Base-by-base conservation (phyloP, 805 yeast species). In the Teunomyces funiuensis region DNA sequence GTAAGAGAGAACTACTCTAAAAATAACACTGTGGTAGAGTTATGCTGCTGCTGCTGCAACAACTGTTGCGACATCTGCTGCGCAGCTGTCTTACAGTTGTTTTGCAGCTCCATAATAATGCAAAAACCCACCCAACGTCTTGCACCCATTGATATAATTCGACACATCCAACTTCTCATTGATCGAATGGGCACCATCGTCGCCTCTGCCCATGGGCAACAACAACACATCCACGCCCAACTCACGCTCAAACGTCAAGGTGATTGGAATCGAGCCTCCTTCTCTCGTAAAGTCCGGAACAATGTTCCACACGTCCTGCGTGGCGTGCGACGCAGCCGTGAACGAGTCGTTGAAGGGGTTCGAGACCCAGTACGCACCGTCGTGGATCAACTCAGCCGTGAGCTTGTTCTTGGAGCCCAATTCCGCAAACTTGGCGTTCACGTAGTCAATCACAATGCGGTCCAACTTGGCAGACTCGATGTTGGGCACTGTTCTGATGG, bases 251-350 rank as follows among this genome's bases (percentile, higher is more conserved):
- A 93, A 93, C 26, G 96, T 85, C 52, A 93, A 69, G 16, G 99
- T 91, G 63, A 93, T 90, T 50, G 99, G 99, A 60, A 93, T 93
- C 3, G 97, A 90, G 28, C 99, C 99, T 58, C 99, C 99, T 72
- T 93, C 99, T 73, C 99, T 83, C 29, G 98, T 95, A 61, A 88
- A 80, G 67, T 93, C 99, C 26, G 99, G 99, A 49, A 88, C 95
- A 36, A 91, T 80, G 50, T 87, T 84, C 90, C 96, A 93, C 23
- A 93, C 99, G 40, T 83, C 82, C 65, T 89, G 83, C 33, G 99
- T 93, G 43, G 99, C 99, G 63, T 83, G 80, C 40, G 85, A 79
- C 30, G 98, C 99, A 43, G 99, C 98, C 30, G 88, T 80, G 75
- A 91, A 93, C 36, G 88, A 79, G 51, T 85, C 90, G 65, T 91